A percentile compares a stretch with the other conserved stretches of the same genome.
Evolutionary conservation across 2,329 filamentous ascomycete species (phyloP).

Genomic region (Grosmannia penicillata): DNA sequence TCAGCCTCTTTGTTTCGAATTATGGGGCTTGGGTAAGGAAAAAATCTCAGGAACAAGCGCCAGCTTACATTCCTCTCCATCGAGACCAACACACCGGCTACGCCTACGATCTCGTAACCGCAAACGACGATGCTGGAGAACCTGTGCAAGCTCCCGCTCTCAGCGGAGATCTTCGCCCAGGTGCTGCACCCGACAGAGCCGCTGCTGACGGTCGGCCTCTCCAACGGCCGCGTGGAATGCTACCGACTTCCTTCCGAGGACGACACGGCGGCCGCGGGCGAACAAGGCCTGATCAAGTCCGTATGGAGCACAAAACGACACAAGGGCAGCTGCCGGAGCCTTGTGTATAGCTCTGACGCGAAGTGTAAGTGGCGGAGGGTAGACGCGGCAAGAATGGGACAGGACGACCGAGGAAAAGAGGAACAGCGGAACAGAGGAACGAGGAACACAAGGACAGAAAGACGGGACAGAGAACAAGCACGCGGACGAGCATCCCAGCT

Average conservation of each 20-base stretch:
- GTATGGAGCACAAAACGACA: conserved; percentile 80
- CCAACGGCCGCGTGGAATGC: conserved; percentile 72
- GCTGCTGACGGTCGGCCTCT: conserved; percentile 72
- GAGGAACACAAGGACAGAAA: no score
- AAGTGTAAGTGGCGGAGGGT: conserved; percentile 35
- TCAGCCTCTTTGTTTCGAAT: not conserved
- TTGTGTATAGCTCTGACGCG: conserved; percentile 70
- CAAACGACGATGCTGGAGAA: conserved; percentile 68
- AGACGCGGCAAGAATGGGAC: no score
- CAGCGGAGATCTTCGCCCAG: conserved; percentile 77
- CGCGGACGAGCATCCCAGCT: no score
- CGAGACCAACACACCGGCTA: no score
- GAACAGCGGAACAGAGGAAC: not conserved
- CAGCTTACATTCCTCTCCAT: no score
- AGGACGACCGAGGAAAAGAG: no score
- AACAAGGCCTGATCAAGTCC: conserved; percentile 64
- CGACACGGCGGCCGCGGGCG: conserved; percentile 38
- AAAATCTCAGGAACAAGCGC: no score
- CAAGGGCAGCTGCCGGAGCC: conserved; percentile 79
- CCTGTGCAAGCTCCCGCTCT: conserved; percentile 75
- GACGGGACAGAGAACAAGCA: no score
- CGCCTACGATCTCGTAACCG: not conserved
- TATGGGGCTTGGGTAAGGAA: no score
- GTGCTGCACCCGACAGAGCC: conserved; percentile 74
- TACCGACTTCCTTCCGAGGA: conserved; percentile 52